A percentile compares a stretch with the other conserved stretches of the same genome.
Conservation (phyloP, 768 basidiomycete genomes). For the Naematelia aurantialba region DNA sequence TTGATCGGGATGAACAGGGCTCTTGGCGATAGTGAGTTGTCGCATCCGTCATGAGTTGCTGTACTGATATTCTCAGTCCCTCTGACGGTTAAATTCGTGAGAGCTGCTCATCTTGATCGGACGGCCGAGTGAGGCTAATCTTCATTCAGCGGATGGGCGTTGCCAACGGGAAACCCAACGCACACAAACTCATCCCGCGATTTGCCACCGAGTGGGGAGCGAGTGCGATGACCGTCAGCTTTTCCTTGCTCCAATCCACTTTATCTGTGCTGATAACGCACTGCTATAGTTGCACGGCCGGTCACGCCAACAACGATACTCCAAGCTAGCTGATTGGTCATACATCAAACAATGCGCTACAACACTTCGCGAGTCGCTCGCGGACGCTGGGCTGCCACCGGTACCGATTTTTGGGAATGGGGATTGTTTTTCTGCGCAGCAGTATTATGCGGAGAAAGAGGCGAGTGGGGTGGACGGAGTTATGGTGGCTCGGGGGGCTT, state of each 20-base stretch:
- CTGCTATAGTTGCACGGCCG: conserved; percentile 80
- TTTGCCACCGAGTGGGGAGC: conserved; percentile 60
- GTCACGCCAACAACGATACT: conserved; percentile 90
- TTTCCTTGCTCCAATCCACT: neutral
- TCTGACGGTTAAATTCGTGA: conserved; percentile 55
- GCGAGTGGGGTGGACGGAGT: conserved; percentile 84
- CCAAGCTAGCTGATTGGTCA: conserved; percentile 86
- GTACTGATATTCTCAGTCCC: conserved; percentile 56
- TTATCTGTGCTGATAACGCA: neutral
- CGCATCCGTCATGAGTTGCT: neutral
- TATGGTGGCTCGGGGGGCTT: conserved; percentile 90
- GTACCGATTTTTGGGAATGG: conserved; percentile 97
- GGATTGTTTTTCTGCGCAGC: conserved; percentile 77
- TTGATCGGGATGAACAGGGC: conserved; percentile 86
- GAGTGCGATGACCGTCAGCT: conserved; percentile 57
- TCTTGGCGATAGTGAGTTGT: conserved; percentile 63
- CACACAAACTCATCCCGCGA: conserved; percentile 87
- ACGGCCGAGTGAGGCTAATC: conserved; percentile 56
- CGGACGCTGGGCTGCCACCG: conserved; percentile 56
- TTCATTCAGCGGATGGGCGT: conserved; percentile 70
- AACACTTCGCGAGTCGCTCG: conserved; percentile 59
- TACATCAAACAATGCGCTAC: conserved; percentile 86
- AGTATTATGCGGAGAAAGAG: conserved; percentile 52
- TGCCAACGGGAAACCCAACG: conserved; percentile 72
- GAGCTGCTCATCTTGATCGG: conserved; percentile 50